These are phyloP conservation scores for Alternaria hordeiaustralica DNA, from an alignment of 2,329 filamentous ascomycete species.

Conservation along the genomic window DNA sequence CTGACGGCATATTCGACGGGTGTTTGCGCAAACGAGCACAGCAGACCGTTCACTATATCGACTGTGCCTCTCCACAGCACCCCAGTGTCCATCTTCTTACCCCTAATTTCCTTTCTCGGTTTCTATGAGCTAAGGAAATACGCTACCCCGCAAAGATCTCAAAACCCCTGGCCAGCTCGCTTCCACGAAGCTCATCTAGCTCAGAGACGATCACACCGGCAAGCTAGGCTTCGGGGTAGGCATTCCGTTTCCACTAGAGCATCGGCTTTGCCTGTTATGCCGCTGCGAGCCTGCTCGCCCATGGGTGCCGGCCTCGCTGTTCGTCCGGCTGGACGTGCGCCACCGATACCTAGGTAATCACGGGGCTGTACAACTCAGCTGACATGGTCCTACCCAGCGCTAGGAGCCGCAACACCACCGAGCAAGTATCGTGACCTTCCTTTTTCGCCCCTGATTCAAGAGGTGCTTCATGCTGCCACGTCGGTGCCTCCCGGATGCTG, in stretches of 20 bases:
- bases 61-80: constrained; percentile 2
- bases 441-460: constrained; percentile 23
- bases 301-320: constrained; percentile 12
- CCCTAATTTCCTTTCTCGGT: constrained; percentile 19
- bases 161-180: constrained; percentile 19
- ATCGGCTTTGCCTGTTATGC: constrained; percentile 22
- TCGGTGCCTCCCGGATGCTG: constrained; percentile 10
- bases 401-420: constrained; percentile 37
- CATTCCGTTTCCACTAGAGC: constrained; percentile 19
- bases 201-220: constrained; percentile 18
- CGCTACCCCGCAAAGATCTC: constrained; percentile 45
- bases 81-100: constrained; percentile 2
- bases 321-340: constrained; percentile 18
- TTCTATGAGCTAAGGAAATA: constrained; percentile 38
- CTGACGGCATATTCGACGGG: neutral
- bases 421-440: constrained; percentile 42
- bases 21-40: neutral
- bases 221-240: constrained; percentile 6
- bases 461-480: constrained; percentile 14
- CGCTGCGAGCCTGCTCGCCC: constrained; percentile 27
- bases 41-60: neutral
- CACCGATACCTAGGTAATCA: constrained; percentile 35
- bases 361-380: constrained; percentile 30
- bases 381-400: constrained; percentile 30
- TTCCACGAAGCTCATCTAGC: constrained; percentile 13